Evolutionary conservation across 2,329 filamentous ascomycete species (phyloP), one percentile per base, ranked within the genome.

Genomic region (Aspergillus quadrilineatus): DNA sequence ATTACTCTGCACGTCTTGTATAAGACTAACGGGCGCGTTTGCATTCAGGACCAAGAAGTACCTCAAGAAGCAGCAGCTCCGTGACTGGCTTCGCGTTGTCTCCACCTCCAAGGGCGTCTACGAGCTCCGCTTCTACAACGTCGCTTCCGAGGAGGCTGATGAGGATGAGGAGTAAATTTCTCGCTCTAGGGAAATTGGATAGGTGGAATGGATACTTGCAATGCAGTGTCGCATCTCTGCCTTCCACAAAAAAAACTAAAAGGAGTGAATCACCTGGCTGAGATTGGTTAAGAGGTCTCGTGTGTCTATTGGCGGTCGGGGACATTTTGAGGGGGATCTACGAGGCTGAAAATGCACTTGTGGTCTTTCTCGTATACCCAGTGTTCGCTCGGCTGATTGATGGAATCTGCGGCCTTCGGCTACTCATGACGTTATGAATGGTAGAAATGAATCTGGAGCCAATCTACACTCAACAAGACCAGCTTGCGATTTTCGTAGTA

Each of bases 111-210:
- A 93, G 84, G 93, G 94, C 77, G 92, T 97, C 67, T 99, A 99
- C 85, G 92, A 97, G 86, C 89, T 99, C 81, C 92, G 96, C 85
- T 99, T 99, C 92, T 99, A 96, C 92, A 99, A 99, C 86, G 92
- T 99, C 76, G 93, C 97, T 75, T 94, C 96, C 81, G 94, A 99
- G 79, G 93, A 92, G 78, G 92, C 85, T 71, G 94, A 97, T 69
- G 94, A 99, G 76, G 94, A 99, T 77, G 94, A 99, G 76, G 94
- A 99, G 80, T 99, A 97, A 85, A 87, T 71, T 70, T 49, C 54
- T 60, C 51, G 44, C 54, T 14, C 51, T 34, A 48, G 42, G 46
- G 30, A 17, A 34, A 44, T 22, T 32, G 15, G 17, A 30, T 42
- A 9, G 8, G 14, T 15, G 37, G 15, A 17, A n/a, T 49, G 44